Evolutionary conservation across 345 rosid species (phyloP), one percentile per base, ranked within the genome.

Genomic region (Brassica juncea): DNA sequence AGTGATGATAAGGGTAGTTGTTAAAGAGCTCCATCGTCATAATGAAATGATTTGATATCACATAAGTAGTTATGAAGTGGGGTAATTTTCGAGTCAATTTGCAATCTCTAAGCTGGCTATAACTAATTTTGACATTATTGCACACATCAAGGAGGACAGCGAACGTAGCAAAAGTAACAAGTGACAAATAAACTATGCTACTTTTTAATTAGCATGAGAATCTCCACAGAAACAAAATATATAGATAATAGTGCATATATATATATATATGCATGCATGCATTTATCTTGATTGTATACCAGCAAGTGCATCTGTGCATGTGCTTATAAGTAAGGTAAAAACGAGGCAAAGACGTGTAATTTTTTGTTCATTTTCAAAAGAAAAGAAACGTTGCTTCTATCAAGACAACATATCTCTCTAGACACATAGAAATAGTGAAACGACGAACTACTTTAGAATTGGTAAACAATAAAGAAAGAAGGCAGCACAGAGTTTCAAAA

Each of bases 1-100:
- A 54, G 32, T 39, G 70, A 66, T 21, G 70, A 66, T n/a, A 37
- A 66, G 23, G 67, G 74, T 71, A 64, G 60, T 60, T 71, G 58
- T 64, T 37, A 65, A 55, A 55, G 72, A 54, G 57, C 25, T 73
- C n/a, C 69, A 14, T 79, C 74, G 78, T 73, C 74, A 73, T 73
- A 73, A 60, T 68, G 78, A 73, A 67, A 49, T 79, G 78, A 79
- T 79, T 73, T 79, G 82, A 79, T 79, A 27, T 73, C 73, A 79
- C 82, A 66, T 78, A 72, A 52, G 73, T 72, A 54, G 69, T 72
- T 59, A 79, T 59, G 73, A 79, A 59, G 82, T 79, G 78, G 77
- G 78, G 78, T 23, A 31, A 10, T 60, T 47, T 34, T 25, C 7
- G 5, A 32, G 32, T 47, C 82, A 59, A 64, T 66, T 72, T 78